phyloP scores from a whole-genome alignment of 2,329 filamentous ascomycete species.

The Leptographium procerum region DNA sequence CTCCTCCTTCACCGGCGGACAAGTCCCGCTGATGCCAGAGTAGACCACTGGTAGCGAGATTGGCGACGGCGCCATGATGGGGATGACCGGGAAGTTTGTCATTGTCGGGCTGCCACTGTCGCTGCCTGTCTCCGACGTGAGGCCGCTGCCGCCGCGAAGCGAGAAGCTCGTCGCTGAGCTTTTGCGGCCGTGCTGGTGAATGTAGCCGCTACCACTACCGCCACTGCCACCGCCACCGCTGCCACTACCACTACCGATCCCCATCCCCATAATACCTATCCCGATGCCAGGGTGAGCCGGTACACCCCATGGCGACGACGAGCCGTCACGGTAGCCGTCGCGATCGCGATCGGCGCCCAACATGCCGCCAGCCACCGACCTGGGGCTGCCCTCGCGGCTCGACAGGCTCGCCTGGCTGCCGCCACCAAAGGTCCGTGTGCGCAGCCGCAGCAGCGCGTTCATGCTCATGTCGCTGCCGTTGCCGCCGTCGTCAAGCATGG shows the following conservation, averaged over 20 bases:
- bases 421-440: slow-evolving; percentile 62
- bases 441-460: slow-evolving; percentile 58
- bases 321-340: slow-evolving; percentile 25
- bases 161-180: slow-evolving; percentile 33
- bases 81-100: slow-evolving; percentile 18
- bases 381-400: slow-evolving; percentile 38
- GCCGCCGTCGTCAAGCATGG: slow-evolving; percentile 49
- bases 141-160: slow-evolving; percentile 26
- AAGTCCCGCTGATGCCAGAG: slow-evolving; percentile 3
- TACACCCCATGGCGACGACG: slow-evolving; percentile 30
- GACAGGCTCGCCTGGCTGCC: slow-evolving; percentile 64
- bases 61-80: slow-evolving; percentile 13
- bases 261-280: slow-evolving; percentile 7
- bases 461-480: slow-evolving; percentile 54
- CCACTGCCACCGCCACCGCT: slow-evolving; percentile 4
- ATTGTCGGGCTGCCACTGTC: slow-evolving; percentile 39
- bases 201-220: slow-evolving; percentile 3
- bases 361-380: slow-evolving; percentile 27
- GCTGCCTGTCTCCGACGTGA: slow-evolving; percentile 34
- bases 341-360: background rate
- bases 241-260: slow-evolving; percentile 13
- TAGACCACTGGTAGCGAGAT: slow-evolving; percentile 10
- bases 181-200: slow-evolving; percentile 28
- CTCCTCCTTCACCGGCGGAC: slow-evolving; percentile 28
- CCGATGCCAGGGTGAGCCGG: slow-evolving; percentile 12